Evolutionary conservation across 169 alveolate species (phyloP), one percentile per base, ranked within the genome.

Genomic region (Eimeria sp.): DNA sequence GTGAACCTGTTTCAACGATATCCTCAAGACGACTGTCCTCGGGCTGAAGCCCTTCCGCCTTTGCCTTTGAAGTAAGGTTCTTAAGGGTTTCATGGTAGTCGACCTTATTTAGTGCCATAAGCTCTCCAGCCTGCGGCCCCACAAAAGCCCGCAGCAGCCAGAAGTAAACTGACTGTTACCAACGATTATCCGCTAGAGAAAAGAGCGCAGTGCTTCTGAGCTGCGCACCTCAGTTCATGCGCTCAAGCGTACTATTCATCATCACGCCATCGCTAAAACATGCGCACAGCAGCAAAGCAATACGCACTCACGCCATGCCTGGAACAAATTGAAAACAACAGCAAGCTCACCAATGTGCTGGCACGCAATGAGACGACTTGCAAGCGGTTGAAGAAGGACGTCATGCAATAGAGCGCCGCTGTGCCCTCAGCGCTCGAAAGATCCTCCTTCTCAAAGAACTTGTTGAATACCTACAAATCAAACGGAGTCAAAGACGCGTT

Each of bases 381-480:
- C 65, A 93, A 18, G 51, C 96, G 96, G 65, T 80, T 83, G 93
- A 87, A 93, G 88, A 93, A 93, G n/a, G 92, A 87, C n/a, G 96
- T 83, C 82, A 93, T 73, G 93, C 96, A 93, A 47, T 80, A 80
- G 16, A 93, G 93, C 40, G 80, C 92, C 0, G 92, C 92, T 40
- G 92, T 80, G 27, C 92, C 92, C 49, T 86, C 92, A 61, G 92
- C 51, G 57, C 80, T 86, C 22, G 92, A 54, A 47, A 86, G 58
- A 13, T 93, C 88, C 16, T 67, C 93, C 43, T 57, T 70, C 34
- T 83, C 93, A 65, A 93, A 93, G 61, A 72, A 93, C 75, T 82
- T 93, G 89, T 75, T 70, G 89, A 80, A 93, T 1, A 43, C 54
- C 96, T 93, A 86, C 63, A 27, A 34, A 13, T n/a, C 20, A 0